phyloP scores from a whole-genome alignment of 176 grass and related monocot genomes.

The Puya raimondii region DNA sequence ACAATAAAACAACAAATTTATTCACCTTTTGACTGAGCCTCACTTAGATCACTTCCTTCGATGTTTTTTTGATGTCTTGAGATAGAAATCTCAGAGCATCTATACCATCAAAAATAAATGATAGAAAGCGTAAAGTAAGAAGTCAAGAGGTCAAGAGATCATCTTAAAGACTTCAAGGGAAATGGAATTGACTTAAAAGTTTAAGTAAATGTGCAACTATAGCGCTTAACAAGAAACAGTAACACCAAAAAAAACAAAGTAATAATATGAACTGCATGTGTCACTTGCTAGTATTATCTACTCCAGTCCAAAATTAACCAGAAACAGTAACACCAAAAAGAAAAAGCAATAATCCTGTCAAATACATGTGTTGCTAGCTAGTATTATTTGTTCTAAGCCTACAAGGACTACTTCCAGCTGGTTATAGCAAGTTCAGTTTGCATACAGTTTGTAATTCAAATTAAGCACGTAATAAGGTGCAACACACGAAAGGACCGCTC shows the following conservation, averaged over 20 bases:
- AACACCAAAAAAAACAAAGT: neutral
- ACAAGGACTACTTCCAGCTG: no score
- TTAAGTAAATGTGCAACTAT: neutral
- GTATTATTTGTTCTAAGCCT: no score
- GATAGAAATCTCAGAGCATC: conserved; percentile 16
- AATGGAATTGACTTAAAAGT: neutral
- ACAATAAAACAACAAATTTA: conserved; percentile 4
- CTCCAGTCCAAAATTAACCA: no score
- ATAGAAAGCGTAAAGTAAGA: conserved; percentile 8
- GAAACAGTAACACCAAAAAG: no score
- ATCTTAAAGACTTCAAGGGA: neutral
- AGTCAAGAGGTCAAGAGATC: neutral
- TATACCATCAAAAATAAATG: conserved; percentile 4
- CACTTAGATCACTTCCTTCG: conserved; percentile 40
- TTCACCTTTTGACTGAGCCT: conserved; percentile 37
- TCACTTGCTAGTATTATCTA: no score
- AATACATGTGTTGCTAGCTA: no score
- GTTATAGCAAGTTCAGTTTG: no score
- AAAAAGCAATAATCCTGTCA: no score
- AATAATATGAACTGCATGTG: no score
- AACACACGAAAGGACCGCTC: no score
- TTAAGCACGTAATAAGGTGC: no score
- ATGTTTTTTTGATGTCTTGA: conserved; percentile 35
- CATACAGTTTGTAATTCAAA: no score
- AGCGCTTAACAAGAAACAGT: conserved; percentile 9